Conservation (phyloP, 805 yeast species). For the Suhomyces faveliae region DNA sequence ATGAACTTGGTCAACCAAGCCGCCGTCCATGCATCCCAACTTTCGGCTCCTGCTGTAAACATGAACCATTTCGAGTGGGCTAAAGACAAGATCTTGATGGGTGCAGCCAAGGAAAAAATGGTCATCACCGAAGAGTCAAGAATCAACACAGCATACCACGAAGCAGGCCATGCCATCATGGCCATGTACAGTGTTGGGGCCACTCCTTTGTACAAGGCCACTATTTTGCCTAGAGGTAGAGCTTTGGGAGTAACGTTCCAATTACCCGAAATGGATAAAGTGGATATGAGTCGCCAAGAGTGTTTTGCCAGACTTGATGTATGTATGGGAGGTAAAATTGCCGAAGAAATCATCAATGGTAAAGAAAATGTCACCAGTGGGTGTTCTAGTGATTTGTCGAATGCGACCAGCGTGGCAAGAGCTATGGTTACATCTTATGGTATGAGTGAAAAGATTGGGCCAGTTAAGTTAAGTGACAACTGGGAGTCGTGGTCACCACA, state of each 20-base stretch:
- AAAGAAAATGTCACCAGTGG: constrained; percentile 92
- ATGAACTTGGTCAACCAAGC: constrained; percentile 97
- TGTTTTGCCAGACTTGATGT: constrained; percentile 92
- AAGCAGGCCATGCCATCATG: constrained; percentile 99
- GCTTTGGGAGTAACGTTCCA: constrained; percentile 97
- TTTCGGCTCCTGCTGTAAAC: constrained; percentile 84
- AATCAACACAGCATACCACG: constrained; percentile 94
- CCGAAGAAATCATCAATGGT: constrained; percentile 92
- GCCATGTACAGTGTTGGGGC: constrained; percentile 95
- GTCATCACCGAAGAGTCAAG: constrained; percentile 94
- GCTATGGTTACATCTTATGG: constrained; percentile 98
- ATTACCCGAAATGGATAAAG: constrained; percentile 96
- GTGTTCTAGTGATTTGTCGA: constrained; percentile 85
- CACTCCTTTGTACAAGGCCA: constrained; percentile 92
- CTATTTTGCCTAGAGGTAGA: constrained; percentile 93
- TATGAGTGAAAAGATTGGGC: constrained; percentile 93
- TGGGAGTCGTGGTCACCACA: constrained; percentile 96
- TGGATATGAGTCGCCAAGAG: constrained; percentile 85
- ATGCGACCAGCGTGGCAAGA: constrained; percentile 89
- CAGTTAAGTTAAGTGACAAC: constrained; percentile 81
- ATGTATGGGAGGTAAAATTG: constrained; percentile 98
- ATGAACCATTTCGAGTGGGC: constrained; percentile 98
- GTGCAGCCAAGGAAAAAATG: constrained; percentile 97
- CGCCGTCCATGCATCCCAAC: constrained; percentile 93
- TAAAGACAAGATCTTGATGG: constrained; percentile 94